A percentile compares a stretch with the other conserved stretches of the same genome.
Conservation (phyloP, 2,329 filamentous ascomycete species). For the Cordyceps militaris region DNA sequence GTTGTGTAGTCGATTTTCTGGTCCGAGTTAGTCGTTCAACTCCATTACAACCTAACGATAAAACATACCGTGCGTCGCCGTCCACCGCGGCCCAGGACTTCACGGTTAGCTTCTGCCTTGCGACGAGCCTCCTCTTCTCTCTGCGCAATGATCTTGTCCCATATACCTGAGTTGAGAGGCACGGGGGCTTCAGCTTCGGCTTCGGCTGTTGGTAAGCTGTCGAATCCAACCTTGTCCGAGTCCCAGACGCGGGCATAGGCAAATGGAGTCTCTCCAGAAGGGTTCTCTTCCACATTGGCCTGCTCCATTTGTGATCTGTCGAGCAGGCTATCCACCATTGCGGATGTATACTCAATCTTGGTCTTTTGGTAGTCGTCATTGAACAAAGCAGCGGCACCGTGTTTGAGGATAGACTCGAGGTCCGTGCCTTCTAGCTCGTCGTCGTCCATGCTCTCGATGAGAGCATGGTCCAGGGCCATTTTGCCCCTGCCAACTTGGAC, state of each 20-base stretch:
- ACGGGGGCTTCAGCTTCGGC: conserved; percentile 45
- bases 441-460: conserved; percentile 86
- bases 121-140: conserved; percentile 72
- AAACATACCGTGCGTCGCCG: conserved; percentile 49
- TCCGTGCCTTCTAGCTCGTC: conserved; percentile 75
- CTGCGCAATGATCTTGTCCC: conserved; percentile 83
- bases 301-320: conserved; percentile 78
- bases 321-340: conserved; percentile 82
- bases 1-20: conserved; percentile 30
- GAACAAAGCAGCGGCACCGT: conserved; percentile 83
- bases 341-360: conserved; percentile 73
- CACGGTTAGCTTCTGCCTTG: conserved; percentile 58
- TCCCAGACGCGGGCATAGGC: conserved; percentile 89
- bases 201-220: conserved; percentile 51
- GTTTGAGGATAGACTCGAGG: conserved; percentile 77
- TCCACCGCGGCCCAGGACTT: conserved; percentile 80
- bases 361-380: conserved; percentile 61
- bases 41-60: background rate
- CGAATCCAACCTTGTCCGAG: conserved; percentile 64
- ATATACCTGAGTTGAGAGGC: conserved; percentile 61
- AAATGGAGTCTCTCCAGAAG: conserved; percentile 70
- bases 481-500: conserved; percentile 94
- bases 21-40: background rate
- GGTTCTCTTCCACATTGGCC: conserved; percentile 55
- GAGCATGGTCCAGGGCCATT: conserved; percentile 87